Conservation (phyloP, 805 yeast genomes). For the Suhomyces sp. region DNA sequence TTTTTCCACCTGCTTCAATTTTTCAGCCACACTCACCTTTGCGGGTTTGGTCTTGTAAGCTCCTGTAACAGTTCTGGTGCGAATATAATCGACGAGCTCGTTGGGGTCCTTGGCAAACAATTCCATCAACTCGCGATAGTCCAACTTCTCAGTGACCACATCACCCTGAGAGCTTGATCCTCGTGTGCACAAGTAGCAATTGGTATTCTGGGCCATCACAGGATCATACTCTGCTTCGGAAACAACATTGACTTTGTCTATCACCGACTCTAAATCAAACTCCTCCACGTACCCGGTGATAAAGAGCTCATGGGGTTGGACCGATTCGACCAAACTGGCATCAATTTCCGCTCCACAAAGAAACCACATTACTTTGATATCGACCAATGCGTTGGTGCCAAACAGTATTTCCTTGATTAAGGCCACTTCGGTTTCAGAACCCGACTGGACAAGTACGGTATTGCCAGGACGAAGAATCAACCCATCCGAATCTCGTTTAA, state of each 20-base stretch:
- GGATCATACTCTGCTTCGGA: slow-evolving; percentile 30
- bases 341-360: slow-evolving; percentile 40
- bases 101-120: slow-evolving; percentile 22
- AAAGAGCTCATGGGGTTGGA: slow-evolving; percentile 46
- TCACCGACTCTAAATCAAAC: slow-evolving; percentile 41
- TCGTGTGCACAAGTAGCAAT: slow-evolving; percentile 39
- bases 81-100: slow-evolving; percentile 30
- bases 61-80: slow-evolving; percentile 25
- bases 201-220: slow-evolving; percentile 28
- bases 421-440: slow-evolving; percentile 36
- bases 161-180: slow-evolving; percentile 38
- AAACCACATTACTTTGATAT: slow-evolving; percentile 48
- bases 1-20: slow-evolving; percentile 1
- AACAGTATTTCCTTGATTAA: slow-evolving; percentile 50
- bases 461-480: slow-evolving; percentile 53
- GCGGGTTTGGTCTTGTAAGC: slow-evolving; percentile 14
- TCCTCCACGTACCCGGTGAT: slow-evolving; percentile 50
- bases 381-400: slow-evolving; percentile 49
- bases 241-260: slow-evolving; percentile 44
- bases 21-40: slow-evolving; percentile 2
- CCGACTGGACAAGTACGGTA: slow-evolving; percentile 40
- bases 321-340: slow-evolving; percentile 15
- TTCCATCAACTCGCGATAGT: slow-evolving; percentile 33
- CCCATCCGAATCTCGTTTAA: slow-evolving; percentile 36
- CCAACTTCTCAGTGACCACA: slow-evolving; percentile 33